Percentiles rank a stretch among this genome's conserved stretches.
Evolutionary conservation across 768 basidiomycete species (phyloP).

Genomic region (Tylopilus rubrobrunneus): DNA sequence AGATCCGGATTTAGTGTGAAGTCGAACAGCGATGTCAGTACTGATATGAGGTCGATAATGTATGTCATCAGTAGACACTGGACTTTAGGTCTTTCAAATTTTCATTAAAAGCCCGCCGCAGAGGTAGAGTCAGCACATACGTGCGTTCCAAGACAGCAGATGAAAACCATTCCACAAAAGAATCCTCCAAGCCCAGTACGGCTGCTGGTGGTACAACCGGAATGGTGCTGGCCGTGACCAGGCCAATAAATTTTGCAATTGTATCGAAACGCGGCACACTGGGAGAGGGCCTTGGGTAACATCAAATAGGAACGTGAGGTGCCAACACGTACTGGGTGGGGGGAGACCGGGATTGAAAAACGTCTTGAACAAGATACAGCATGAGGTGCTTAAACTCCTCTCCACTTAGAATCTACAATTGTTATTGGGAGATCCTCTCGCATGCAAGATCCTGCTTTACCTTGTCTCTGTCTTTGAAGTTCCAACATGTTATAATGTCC

Average conservation of each 20-base stretch:
- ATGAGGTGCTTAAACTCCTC: slow-evolving; percentile 3
- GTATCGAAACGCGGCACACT: not conserved
- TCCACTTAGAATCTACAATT: slow-evolving; percentile 1
- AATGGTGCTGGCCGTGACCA: not conserved
- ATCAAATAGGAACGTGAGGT: not conserved
- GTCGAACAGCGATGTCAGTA: not conserved
- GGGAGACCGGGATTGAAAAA: not conserved
- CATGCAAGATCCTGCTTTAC: not conserved
- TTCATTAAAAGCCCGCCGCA: not conserved
- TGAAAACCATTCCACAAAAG: slow-evolving; percentile 5
- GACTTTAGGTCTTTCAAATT: not conserved
- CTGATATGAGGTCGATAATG: slow-evolving; percentile 3
- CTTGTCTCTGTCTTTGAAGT: not conserved
- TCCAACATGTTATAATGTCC: slow-evolving; percentile 7
- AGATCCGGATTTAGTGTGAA: slow-evolving; percentile 6
- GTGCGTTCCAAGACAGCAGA: not conserved
- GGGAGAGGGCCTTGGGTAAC: not conserved
- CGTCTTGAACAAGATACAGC: slow-evolving; percentile 2
- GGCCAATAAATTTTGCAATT: not conserved
- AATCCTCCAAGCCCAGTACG: slow-evolving; percentile 1
- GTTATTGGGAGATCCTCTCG: not conserved
- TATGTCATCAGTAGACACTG: slow-evolving; percentile 2
- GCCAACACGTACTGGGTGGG: not conserved
- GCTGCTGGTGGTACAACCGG: slow-evolving; percentile 2
- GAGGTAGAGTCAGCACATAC: not conserved